These are phyloP conservation scores for Phyllostachys edulis DNA, from an alignment of 176 grass and related monocot genomes.

Conservation along the genomic window DNA sequence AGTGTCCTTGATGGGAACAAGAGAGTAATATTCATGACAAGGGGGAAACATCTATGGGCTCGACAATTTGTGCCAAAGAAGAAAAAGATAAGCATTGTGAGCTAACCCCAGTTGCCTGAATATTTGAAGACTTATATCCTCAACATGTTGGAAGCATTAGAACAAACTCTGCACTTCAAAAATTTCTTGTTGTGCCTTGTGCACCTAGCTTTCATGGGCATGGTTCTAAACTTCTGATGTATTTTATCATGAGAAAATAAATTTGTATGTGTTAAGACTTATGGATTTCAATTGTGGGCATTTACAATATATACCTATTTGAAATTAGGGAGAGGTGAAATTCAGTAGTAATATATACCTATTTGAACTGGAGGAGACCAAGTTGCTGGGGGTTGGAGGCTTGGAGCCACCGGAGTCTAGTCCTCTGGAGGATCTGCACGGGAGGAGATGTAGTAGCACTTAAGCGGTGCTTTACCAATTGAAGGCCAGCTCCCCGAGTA, in stretches of 20 bases:
- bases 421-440: too few species aligned
- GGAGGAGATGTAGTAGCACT: too few species aligned
- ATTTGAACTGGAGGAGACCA: too few species aligned
- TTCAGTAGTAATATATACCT: too few species aligned
- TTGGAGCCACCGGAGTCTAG: too few species aligned
- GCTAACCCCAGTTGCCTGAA: not conserved
- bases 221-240: not conserved
- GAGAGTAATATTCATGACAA: slow-evolving; percentile 50
- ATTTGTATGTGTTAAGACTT: not conserved
- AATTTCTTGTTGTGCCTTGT: not conserved
- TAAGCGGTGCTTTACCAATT: too few species aligned
- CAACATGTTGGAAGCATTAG: not conserved
- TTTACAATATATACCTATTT: too few species aligned
- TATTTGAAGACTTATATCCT: not conserved
- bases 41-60: slow-evolving; percentile 65
- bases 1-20: slow-evolving; percentile 36
- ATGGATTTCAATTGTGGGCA: not conserved
- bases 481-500: too few species aligned
- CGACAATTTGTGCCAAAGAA: slow-evolving; percentile 61
- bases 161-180: not conserved
- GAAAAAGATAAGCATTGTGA: slow-evolving; percentile 21
- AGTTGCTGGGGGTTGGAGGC: too few species aligned
- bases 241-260: not conserved
- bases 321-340: too few species aligned
- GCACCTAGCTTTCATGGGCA: slow-evolving; percentile 1